These are phyloP conservation scores for Colletotrichum sp. DNA, from an alignment of 2,329 filamentous ascomycete species.

Conservation along the genomic window DNA sequence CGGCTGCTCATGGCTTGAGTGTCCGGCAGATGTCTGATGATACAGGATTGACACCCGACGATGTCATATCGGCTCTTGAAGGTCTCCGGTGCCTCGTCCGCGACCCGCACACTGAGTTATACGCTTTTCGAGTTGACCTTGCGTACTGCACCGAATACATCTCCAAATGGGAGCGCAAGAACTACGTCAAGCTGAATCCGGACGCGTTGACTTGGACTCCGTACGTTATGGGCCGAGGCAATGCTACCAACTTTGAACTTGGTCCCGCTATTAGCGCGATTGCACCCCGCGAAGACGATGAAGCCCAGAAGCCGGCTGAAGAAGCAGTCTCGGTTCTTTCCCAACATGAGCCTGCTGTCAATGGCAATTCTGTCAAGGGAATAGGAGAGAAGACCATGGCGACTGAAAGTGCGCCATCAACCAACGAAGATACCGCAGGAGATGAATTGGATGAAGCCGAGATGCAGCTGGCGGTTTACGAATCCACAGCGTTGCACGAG, in stretches of 20 bases:
- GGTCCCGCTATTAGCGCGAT: constrained; percentile 83
- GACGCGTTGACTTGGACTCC: constrained; percentile 91
- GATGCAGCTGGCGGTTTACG: constrained; percentile 17
- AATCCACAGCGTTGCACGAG: constrained; percentile 1
- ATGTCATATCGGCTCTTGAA: constrained; percentile 93
- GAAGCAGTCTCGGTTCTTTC: constrained; percentile 1
- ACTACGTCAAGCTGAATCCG: constrained; percentile 83
- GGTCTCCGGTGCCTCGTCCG: constrained; percentile 86
- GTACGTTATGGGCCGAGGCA: constrained; percentile 92
- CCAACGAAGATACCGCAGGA: constrained; percentile 33
- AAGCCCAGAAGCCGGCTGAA: constrained; percentile 43
- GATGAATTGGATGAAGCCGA: constrained; percentile 32
- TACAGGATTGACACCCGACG: constrained; percentile 94
- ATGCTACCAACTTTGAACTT: constrained; percentile 81
- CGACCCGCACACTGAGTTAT: constrained; percentile 85
- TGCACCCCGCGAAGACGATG: constrained; percentile 81
- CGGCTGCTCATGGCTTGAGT: constrained; percentile 50
- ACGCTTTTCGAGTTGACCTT: constrained; percentile 87
- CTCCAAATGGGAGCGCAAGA: constrained; percentile 85
- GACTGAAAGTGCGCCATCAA: neutral
- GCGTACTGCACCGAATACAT: constrained; percentile 88
- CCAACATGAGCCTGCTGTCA: neutral
- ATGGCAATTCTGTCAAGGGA: neutral
- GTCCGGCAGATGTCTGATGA: constrained; percentile 78
- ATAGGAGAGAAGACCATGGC: neutral